A percentile compares a stretch with the other conserved stretches of the same genome.
phyloP scores from a whole-genome alignment of 139 green algal species.

The Chlorella ohadii region DNA sequence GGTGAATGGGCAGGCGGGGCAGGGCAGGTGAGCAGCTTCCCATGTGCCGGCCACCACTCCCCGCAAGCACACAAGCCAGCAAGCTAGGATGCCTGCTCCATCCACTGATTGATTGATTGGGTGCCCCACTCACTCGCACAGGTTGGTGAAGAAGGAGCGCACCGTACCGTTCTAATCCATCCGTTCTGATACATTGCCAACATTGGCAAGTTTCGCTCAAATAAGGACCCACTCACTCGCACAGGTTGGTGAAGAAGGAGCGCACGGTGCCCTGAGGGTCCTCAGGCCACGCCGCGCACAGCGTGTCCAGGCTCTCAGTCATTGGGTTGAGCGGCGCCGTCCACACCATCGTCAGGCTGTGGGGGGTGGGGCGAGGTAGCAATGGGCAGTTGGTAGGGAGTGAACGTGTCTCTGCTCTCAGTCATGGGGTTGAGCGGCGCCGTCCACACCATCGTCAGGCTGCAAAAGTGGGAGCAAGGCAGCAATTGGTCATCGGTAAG shows the following conservation, averaged over 20 bases:
- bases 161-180: no score
- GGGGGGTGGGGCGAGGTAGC: neutral
- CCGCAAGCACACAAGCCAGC: no score
- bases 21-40: no score
- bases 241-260: slow-evolving; percentile 50
- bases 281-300: slow-evolving; percentile 33
- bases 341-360: slow-evolving; percentile 56
- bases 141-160: slow-evolving; percentile 46
- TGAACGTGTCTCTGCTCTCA: slow-evolving; percentile 20
- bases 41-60: no score
- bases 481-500: no score
- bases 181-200: no score
- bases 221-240: slow-evolving; percentile 28
- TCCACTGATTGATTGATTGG: no score
- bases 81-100: no score
- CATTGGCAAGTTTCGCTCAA: no score
- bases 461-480: no score
- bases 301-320: slow-evolving; percentile 24
- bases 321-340: slow-evolving; percentile 46
- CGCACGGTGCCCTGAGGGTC: slow-evolving; percentile 33
- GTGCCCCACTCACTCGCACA: slow-evolving; percentile 35
- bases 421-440: slow-evolving; percentile 46
- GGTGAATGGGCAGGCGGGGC: no score
- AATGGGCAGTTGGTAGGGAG: no score
- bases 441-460: slow-evolving; percentile 51